Base-by-base conservation (phyloP, 176 grass and related monocot genomes). In the Triticum dicoccoides region DNA sequence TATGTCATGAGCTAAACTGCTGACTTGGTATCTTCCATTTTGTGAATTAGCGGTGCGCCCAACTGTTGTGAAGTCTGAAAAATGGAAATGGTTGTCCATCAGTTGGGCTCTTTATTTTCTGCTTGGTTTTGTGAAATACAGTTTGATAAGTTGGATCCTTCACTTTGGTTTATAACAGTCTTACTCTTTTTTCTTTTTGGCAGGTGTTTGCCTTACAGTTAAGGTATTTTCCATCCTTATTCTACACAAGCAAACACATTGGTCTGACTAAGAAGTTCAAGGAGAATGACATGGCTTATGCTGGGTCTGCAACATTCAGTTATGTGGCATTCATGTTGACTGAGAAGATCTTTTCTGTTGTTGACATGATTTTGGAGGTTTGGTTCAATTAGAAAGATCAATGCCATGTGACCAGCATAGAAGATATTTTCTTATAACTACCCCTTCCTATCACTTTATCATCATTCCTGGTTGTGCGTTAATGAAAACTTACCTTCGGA, bases 151-250 rank as follows among this genome's bases (percentile, higher is more conserved):
- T 25, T 56, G 8, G 3, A 51, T 33, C 24, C 5, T 61, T 52
- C 23, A 70, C 1, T 82, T 73, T 65, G 65, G 8, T 41, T 17
- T 65, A 8, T 77, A 27, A 6, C 12, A 33, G 61, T 62, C 70
- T 88, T 77, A 88, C 44, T 24, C 5, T 41, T 41, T 11, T 88
- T 69, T 72, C 76, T 25, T 18, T 77, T 77, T 58, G 54, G 64
- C 90, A 98, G 93, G 88, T 98, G 96, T 33, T 44, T 95, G 93
- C 88, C 91, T 98, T 73, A 95, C 96, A 77, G 96, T 98, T 17
- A 98, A 95, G 93, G 96, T 98, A 88, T 89, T 84, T 20, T 24
- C 30, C 35, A 34, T 74, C 49, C 70, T 56, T 30, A 24, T 66
- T 41, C 44, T 81, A 5, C 61, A 9, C 34, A 68, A 27, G 11